These are phyloP conservation scores for Pseudisothecium myosuroides DNA, from an alignment of 225 moss, liverwort and hornwort species.

Conservation along the genomic window DNA sequence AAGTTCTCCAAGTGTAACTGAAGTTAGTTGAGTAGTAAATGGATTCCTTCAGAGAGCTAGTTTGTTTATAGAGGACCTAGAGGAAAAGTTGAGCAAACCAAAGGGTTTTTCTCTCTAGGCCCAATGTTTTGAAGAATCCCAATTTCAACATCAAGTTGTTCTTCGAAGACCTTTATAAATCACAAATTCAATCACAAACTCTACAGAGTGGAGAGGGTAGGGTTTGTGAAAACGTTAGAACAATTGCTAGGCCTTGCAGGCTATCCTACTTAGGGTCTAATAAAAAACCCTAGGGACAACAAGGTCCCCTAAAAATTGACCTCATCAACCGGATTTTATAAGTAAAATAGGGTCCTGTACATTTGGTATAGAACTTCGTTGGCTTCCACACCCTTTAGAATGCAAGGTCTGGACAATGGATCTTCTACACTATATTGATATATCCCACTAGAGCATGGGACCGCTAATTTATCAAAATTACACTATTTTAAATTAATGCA, in stretches of 20 bases:
- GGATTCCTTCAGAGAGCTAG: background rate
- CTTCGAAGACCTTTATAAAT: background rate
- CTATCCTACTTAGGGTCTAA: background rate
- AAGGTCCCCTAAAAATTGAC: too few relatives aligned
- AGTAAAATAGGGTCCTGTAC: background rate
- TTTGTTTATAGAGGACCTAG: background rate
- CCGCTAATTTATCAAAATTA: background rate
- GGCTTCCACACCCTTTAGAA: background rate
- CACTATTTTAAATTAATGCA: background rate
- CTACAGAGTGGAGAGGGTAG: background rate
- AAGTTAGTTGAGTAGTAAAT: background rate
- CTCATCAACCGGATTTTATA: background rate
- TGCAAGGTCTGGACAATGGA: fast-evolving
- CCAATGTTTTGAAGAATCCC: too few relatives aligned
- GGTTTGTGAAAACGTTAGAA: too few relatives aligned
- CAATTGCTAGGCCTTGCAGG: background rate
- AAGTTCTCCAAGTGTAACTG: background rate
- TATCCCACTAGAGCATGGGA: background rate
- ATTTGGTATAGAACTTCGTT: background rate
- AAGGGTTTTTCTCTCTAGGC: background rate
- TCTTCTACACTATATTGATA: background rate
- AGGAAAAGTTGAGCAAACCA: too few relatives aligned
- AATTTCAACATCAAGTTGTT: background rate
- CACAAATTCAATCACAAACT: background rate
- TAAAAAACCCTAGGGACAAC: background rate